These are phyloP conservation scores for Boletus rubropictus DNA, from an alignment of 768 basidiomycete species.

Conservation along the genomic window DNA sequence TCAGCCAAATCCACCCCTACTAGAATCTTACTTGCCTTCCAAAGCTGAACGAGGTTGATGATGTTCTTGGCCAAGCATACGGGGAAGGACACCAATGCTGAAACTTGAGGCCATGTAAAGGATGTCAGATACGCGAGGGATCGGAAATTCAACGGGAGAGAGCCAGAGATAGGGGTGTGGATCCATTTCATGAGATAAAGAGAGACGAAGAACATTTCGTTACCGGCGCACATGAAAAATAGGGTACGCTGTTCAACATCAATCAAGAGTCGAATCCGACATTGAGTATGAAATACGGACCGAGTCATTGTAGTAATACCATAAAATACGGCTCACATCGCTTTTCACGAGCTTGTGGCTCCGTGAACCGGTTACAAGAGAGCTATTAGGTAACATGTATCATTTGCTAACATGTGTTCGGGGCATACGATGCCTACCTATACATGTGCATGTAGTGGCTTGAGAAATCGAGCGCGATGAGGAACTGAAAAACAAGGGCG, in stretches of 20 bases:
- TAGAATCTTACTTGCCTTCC: conserved; percentile 95
- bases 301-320: conserved; percentile 89
- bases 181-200: conserved; percentile 92
- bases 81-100: conserved; percentile 58
- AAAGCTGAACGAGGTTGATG: conserved; percentile 93
- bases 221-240: conserved; percentile 89
- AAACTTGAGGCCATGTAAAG: conserved; percentile 71
- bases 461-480: conserved; percentile 95
- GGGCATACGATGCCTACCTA: conserved; percentile 48
- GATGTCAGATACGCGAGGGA: conserved; percentile 13
- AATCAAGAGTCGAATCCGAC: background rate
- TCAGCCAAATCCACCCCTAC: conserved; percentile 92
- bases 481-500: conserved; percentile 84
- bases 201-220: conserved; percentile 93
- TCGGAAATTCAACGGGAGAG: conserved; percentile 16
- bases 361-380: conserved; percentile 86
- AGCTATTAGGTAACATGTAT: conserved; percentile 44
- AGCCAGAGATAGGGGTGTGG: conserved; percentile 52
- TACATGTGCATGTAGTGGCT: conserved; percentile 99
- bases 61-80: conserved; percentile 81
- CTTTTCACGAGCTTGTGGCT: conserved; percentile 92
- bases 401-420: background rate
- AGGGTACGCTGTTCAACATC: conserved; percentile 57
- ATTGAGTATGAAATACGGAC: conserved; percentile 42
- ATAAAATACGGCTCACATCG: conserved; percentile 88